A percentile compares a stretch with the other conserved stretches of the same genome.
phyloP scores from a whole-genome alignment of 768 basidiomycete genomes.

The Coprinopsis cinerea region DNA sequence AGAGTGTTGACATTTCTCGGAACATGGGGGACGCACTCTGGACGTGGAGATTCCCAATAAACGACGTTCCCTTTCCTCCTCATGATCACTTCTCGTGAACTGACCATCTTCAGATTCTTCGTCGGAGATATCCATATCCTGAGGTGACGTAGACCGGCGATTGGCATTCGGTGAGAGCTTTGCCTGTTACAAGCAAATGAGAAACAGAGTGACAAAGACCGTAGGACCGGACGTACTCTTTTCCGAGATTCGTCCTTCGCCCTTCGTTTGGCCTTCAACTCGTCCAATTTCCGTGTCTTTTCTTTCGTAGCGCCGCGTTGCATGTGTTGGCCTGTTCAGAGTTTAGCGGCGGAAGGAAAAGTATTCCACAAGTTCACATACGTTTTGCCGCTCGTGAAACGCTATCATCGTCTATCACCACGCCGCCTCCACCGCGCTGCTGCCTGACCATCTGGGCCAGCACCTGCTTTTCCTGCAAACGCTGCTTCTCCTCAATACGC shows the following conservation, averaged over 20 bases:
- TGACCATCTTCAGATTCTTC: conserved; percentile 84
- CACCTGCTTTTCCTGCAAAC: conserved; percentile 61
- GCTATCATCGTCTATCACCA: conserved; percentile 40
- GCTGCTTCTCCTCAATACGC: conserved; percentile 77
- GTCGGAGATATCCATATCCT: conserved; percentile 83
- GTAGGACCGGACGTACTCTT: conserved; percentile 44
- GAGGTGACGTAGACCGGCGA: conserved; percentile 71
- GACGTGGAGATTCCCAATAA: conserved; percentile 25
- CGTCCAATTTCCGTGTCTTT: conserved; percentile 72
- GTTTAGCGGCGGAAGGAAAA: conserved; percentile 1
- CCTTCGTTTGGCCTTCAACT: conserved; percentile 79
- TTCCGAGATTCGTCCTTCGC: conserved; percentile 82
- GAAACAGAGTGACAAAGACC: not conserved
- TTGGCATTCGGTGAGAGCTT: conserved; percentile 45
- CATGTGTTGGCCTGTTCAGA: conserved; percentile 60
- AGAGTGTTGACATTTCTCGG: not conserved
- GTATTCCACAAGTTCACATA: conserved; percentile 29
- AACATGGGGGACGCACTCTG: not conserved
- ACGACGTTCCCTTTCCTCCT: conserved; percentile 59
- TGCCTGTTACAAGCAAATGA: conserved; percentile 24
- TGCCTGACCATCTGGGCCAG: conserved; percentile 70
- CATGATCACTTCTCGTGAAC: conserved; percentile 66
- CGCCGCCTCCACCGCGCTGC: conserved; percentile 43
- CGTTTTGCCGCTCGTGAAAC: conserved; percentile 75
- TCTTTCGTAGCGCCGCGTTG: conserved; percentile 73